Evolutionary conservation across 306 rosid species (phyloP).

Genomic region (Trifolium subterraneum): DNA sequence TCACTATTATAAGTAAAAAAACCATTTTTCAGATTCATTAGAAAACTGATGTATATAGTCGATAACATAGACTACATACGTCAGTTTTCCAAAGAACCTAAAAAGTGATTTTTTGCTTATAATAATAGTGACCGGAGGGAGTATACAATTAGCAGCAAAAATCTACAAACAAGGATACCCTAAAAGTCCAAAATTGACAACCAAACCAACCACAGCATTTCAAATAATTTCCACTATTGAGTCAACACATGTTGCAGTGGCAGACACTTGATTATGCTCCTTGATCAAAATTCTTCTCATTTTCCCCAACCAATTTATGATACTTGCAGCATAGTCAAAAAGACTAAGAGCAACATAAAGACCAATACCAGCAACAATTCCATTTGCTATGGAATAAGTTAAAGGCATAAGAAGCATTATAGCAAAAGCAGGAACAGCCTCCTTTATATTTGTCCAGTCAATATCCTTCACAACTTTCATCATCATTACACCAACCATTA

Average conservation of each 20-base stretch:
- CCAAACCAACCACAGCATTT: slow-evolving; percentile 36
- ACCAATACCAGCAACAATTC: slow-evolving; percentile 88
- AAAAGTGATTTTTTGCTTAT: too few species aligned
- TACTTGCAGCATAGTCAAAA: slow-evolving; percentile 52
- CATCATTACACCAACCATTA: slow-evolving; percentile 97
- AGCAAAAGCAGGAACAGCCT: slow-evolving; percentile 79
- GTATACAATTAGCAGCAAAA: too few species aligned
- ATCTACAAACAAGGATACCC: slow-evolving; percentile 11
- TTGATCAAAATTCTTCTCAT: slow-evolving; percentile 61
- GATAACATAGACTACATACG: too few species aligned
- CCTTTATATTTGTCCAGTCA: slow-evolving; percentile 72
- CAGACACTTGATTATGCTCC: slow-evolving; percentile 90
- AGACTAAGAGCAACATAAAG: slow-evolving; percentile 67
- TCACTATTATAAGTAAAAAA: too few species aligned
- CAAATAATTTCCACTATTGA: slow-evolving; percentile 59
- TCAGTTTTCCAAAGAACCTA: too few species aligned
- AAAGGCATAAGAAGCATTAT: slow-evolving; percentile 89
- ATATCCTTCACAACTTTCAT: slow-evolving; percentile 90
- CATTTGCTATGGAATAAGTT: slow-evolving; percentile 87
- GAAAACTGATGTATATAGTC: too few species aligned
- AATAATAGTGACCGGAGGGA: too few species aligned
- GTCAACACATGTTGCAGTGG: slow-evolving; percentile 53
- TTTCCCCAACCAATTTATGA: slow-evolving; percentile 61
- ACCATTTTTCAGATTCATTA: too few species aligned
- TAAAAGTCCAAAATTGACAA: slow-evolving; percentile 20